These are phyloP conservation scores for Fistulinella prunicolor DNA, from an alignment of 768 basidiomycete genomes.

Conservation along the genomic window DNA sequence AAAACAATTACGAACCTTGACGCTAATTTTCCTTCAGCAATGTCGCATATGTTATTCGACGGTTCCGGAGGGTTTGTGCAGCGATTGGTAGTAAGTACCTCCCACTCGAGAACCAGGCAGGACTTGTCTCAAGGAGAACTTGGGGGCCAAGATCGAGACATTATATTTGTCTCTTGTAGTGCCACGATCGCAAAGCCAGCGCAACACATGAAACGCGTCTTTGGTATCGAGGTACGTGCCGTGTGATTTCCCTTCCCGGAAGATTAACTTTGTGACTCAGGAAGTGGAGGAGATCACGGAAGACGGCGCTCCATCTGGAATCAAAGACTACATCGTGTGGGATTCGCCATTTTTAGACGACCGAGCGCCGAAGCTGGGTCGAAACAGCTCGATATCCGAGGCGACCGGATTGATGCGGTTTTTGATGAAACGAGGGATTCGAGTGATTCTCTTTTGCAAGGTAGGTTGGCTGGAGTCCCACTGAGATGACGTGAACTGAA, in stretches of 20 bases:
- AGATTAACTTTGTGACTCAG: conserved; percentile 18
- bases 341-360: conserved; percentile 58
- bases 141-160: conserved; percentile 41
- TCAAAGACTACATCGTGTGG: conserved; percentile 82
- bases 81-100: conserved; percentile 67
- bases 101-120: not conserved
- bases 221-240: conserved; percentile 51
- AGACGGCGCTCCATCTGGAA: conserved; percentile 81
- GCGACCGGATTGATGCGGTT: conserved; percentile 71
- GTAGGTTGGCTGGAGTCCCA: conserved; percentile 31
- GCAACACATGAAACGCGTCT: conserved; percentile 73
- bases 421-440: conserved; percentile 76
- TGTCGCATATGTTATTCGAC: conserved; percentile 73
- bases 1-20: not conserved
- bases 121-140: conserved; percentile 1
- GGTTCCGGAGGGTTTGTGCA: conserved; percentile 70
- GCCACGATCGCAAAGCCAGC: conserved; percentile 80
- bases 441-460: conserved; percentile 89
- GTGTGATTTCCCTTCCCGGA: not conserved
- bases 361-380: conserved; percentile 51
- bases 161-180: conserved; percentile 79
- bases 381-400: conserved; percentile 59
- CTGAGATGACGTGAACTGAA: not conserved
- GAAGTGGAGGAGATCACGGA: conserved; percentile 67
- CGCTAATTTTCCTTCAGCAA: conserved; percentile 46